phyloP scores from a whole-genome alignment of 768 basidiomycete species.

The Astraeus odoratus region DNA sequence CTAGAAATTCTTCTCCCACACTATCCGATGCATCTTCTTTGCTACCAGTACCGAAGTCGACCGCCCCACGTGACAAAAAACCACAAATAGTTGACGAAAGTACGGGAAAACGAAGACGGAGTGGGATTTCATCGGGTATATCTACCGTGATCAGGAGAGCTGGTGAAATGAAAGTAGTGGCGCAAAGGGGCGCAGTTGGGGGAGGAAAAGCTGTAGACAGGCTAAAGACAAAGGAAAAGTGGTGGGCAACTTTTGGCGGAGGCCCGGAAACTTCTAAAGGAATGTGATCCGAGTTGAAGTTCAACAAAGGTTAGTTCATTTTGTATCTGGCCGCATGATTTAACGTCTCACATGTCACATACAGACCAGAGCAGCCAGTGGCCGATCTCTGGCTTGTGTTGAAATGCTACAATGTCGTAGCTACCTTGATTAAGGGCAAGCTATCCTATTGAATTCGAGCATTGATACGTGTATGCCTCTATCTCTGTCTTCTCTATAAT shows the following conservation, averaged over 20 bases:
- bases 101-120: slow-evolving; percentile 45
- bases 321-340: too few relatives aligned
- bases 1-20: not conserved
- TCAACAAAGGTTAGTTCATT: too few relatives aligned
- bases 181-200: slow-evolving; percentile 1
- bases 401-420: too few relatives aligned
- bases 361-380: too few relatives aligned
- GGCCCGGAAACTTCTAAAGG: not conserved
- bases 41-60: not conserved
- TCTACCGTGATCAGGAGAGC: slow-evolving; percentile 40
- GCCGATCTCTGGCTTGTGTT: too few relatives aligned
- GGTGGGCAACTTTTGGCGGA: slow-evolving; percentile 41
- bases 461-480: too few relatives aligned
- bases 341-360: too few relatives aligned
- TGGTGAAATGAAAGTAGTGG: slow-evolving; percentile 7
- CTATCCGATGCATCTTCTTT: not conserved
- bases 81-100: slow-evolving; percentile 17
- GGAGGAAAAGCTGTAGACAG: slow-evolving; percentile 10
- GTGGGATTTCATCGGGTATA: slow-evolving; percentile 59
- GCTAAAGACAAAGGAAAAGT: slow-evolving; percentile 16
- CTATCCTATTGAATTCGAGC: too few relatives aligned
- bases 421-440: too few relatives aligned
- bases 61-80: not conserved
- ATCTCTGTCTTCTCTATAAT: too few relatives aligned
- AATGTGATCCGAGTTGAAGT: not conserved